Evolutionary conservation across 179 eudicot genomes (phyloP).

Genomic region (Camellia oleifera): DNA sequence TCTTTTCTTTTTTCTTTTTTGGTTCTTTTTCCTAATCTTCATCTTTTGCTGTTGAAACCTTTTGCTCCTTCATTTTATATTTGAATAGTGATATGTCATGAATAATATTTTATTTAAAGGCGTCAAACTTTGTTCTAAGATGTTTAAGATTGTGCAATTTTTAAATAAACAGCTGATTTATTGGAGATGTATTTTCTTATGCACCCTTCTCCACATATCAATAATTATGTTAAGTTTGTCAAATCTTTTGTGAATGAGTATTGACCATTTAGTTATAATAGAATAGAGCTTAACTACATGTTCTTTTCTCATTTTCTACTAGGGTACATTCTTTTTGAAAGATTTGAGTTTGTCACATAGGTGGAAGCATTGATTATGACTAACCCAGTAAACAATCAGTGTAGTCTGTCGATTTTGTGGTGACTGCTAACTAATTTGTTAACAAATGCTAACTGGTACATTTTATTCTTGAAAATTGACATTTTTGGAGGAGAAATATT

Average conservation of each 20-base stretch:
- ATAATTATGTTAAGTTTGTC: neutral
- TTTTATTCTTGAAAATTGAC: conserved; percentile 95
- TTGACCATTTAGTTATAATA: neutral
- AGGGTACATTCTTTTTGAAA: neutral
- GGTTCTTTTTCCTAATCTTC: neutral
- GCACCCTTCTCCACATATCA: neutral
- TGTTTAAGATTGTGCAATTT: neutral
- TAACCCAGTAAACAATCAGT: conserved; percentile 32
- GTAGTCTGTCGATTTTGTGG: conserved; percentile 57
- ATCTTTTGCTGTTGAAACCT: neutral
- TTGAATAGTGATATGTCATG: neutral
- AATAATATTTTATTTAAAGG: neutral
- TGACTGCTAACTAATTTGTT: conserved; percentile 61
- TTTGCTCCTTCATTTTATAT: neutral
- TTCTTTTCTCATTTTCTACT: neutral
- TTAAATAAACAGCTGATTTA: conserved; percentile 1
- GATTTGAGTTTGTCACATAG: conserved; percentile 1
- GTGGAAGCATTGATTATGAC: conserved; percentile 27
- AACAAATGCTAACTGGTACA: conserved; percentile 93
- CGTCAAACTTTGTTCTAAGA: neutral
- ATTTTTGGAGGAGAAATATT: conserved; percentile 96
- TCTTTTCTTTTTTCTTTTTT: neutral
- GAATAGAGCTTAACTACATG: neutral
- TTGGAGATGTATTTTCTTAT: neutral
- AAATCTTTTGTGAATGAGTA: neutral